These are phyloP conservation scores for Colletotrichum tofieldiae DNA, from an alignment of 2,329 filamentous ascomycete species.

Conservation along the genomic window DNA sequence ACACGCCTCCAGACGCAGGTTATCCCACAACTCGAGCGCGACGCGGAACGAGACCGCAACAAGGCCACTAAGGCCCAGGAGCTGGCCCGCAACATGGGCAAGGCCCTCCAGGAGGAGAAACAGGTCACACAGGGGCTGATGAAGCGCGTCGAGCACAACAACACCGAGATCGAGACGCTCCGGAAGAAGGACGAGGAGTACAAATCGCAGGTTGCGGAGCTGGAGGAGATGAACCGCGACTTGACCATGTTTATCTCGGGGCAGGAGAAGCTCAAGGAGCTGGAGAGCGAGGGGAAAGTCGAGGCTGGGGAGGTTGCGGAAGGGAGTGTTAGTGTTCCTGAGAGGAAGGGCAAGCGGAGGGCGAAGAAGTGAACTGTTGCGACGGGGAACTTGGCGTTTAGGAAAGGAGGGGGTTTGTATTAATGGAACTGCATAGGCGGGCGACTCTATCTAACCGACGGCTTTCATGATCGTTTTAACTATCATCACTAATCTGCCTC, in stretches of 20 bases:
- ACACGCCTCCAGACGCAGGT: conserved; percentile 67
- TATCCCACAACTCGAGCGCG: conserved; percentile 80
- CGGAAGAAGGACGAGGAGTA: conserved; percentile 71
- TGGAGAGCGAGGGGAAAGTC: conserved; percentile 73
- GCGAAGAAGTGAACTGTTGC: conserved; percentile 57
- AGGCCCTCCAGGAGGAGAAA: conserved; percentile 89
- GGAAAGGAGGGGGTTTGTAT: not conserved
- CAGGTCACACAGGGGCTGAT: conserved; percentile 85
- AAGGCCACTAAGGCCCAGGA: conserved; percentile 81
- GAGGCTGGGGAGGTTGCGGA: conserved; percentile 82
- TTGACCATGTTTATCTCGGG: conserved; percentile 90
- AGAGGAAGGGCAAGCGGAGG: conserved; percentile 70
- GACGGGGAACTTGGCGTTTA: not conserved
- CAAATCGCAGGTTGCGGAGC: conserved; percentile 76
- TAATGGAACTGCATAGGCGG: too few species aligned
- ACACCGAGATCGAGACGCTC: conserved; percentile 72
- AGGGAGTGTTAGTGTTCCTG: conserved; percentile 78
- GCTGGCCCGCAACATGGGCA: conserved; percentile 82
- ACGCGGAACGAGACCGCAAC: conserved; percentile 77
- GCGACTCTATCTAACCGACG: not conserved
- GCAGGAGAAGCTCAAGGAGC: conserved; percentile 82
- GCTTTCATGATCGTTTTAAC: not conserved
- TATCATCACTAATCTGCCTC: not conserved
- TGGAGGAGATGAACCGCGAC: conserved; percentile 90
- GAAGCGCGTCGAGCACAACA: conserved; percentile 83